These are phyloP conservation scores for Beauveria asiatica DNA, from an alignment of 2,329 filamentous ascomycete species.

Conservation along the genomic window DNA sequence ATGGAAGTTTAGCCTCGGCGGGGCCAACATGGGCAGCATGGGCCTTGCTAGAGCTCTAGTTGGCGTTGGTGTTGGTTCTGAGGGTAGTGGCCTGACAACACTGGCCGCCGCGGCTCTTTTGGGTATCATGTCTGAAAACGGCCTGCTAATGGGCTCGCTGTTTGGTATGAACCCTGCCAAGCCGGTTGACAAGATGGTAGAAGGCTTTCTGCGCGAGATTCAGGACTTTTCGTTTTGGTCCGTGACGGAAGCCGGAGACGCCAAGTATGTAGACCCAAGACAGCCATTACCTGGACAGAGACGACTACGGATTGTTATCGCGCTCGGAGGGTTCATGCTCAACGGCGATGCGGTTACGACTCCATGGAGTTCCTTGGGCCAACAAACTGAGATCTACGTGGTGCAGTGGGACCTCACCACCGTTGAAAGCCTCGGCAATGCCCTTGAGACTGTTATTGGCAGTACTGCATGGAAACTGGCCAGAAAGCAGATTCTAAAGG, in stretches of 20 bases:
- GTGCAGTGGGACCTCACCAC: slow-evolving; percentile 76
- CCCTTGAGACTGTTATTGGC: slow-evolving; percentile 68
- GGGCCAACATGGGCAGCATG: slow-evolving; percentile 49
- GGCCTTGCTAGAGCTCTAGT: slow-evolving; percentile 71
- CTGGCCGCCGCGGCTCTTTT: slow-evolving; percentile 70
- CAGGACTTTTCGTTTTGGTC: slow-evolving; percentile 84
- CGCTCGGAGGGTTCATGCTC: slow-evolving; percentile 72
- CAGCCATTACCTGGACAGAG: slow-evolving; percentile 49
- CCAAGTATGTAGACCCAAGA: slow-evolving; percentile 39
- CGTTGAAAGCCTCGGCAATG: slow-evolving; percentile 66
- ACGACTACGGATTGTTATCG: slow-evolving; percentile 72
- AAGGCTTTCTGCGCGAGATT: slow-evolving; percentile 77
- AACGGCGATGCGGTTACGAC: slow-evolving; percentile 58
- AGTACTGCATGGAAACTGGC: slow-evolving; percentile 72
- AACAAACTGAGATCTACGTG: slow-evolving; percentile 69
- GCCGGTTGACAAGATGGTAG: slow-evolving; percentile 80
- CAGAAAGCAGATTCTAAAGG: slow-evolving; percentile 37
- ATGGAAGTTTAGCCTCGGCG: slow-evolving; percentile 57
- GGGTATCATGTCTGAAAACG: slow-evolving; percentile 70
- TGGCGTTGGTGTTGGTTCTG: slow-evolving; percentile 68
- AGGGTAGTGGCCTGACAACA: slow-evolving; percentile 68
- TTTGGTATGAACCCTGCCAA: slow-evolving; percentile 87
- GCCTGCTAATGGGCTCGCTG: slow-evolving; percentile 70
- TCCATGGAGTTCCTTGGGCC: slow-evolving; percentile 71
- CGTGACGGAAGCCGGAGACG: slow-evolving; percentile 41